Conservation (phyloP, 2,329 filamentous ascomycete genomes). For the Fusarium bulbicola region DNA sequence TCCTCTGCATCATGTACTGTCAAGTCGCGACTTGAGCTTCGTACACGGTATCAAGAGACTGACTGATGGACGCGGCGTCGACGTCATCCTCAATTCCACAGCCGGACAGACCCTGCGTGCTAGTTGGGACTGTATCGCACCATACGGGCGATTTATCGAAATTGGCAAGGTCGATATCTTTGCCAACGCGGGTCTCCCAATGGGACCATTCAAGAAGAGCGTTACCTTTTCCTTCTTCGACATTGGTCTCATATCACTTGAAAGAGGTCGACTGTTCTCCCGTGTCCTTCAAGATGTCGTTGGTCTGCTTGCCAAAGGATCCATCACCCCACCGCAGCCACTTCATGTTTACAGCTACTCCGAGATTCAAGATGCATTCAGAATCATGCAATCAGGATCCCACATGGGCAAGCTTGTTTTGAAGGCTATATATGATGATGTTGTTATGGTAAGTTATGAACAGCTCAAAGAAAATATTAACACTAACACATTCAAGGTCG, state of each 20-base stretch:
- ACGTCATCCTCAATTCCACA: constrained; percentile 47
- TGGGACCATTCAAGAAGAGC: constrained; percentile 46
- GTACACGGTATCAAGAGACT: background rate
- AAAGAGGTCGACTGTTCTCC: background rate
- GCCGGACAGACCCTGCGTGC: constrained; percentile 43
- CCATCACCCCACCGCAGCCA: background rate
- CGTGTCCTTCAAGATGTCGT: background rate
- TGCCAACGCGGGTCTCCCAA: constrained; percentile 30
- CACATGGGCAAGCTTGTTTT: background rate
- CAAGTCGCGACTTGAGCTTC: background rate
- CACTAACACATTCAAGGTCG: constrained; percentile 27
- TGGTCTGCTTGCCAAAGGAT: background rate
- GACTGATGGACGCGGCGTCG: constrained; percentile 43
- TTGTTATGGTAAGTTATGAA: background rate
- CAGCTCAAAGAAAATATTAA: too few species aligned
- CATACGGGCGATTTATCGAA: constrained; percentile 47
- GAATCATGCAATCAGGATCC: background rate
- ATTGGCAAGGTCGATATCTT: constrained; percentile 47
- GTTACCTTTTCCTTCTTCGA: constrained; percentile 26
- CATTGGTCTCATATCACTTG: constrained; percentile 2
- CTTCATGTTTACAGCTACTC: background rate
- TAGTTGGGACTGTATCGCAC: constrained; percentile 47
- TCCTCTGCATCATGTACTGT: constrained; percentile 43
- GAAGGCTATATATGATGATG: background rate
- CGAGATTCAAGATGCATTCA: background rate